These are phyloP conservation scores for Ilex paraguariensis DNA, from an alignment of 305 asterid species.

Conservation along the genomic window DNA sequence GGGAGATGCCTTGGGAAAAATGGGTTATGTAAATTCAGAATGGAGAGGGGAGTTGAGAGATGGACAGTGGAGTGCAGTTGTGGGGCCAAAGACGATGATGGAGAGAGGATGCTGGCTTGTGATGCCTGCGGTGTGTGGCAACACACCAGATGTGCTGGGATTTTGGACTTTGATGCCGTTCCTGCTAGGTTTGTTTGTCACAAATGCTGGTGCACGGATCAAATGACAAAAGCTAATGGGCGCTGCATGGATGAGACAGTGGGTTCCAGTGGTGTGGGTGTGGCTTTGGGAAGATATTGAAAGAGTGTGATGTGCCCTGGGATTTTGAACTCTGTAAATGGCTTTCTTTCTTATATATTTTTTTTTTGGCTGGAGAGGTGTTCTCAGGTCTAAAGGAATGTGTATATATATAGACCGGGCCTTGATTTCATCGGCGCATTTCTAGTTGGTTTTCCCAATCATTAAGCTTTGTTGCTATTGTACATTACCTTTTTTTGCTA, in stretches of 20 bases:
- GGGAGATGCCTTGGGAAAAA: conserved; percentile 63
- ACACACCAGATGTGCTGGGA: conserved; percentile 86
- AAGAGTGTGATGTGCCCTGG: conserved; percentile 8
- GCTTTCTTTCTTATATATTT: background rate
- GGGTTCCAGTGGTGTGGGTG: conserved; percentile 14
- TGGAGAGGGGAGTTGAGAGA: conserved; percentile 85
- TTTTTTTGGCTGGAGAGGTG: background rate
- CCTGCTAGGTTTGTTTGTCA: conserved; percentile 55
- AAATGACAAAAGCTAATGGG: conserved; percentile 10
- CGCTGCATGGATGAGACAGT: conserved; percentile 29
- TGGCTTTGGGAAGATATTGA: conserved; percentile 17
- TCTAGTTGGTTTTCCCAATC: no score
- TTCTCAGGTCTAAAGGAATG: background rate
- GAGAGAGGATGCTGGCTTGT: conserved; percentile 94
- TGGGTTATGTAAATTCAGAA: conserved; percentile 53
- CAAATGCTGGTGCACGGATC: conserved; percentile 29
- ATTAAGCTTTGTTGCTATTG: no score
- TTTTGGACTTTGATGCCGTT: conserved; percentile 55
- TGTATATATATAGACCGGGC: no score
- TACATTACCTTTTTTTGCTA: no score
- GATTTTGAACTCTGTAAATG: background rate
- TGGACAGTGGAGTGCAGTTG: conserved; percentile 89
- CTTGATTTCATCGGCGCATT: no score
- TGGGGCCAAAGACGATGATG: conserved; percentile 92
- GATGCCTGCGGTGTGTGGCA: conserved; percentile 88